These are phyloP conservation scores for Candida sakaeoensis DNA, from an alignment of 805 yeast species.

Conservation along the genomic window DNA sequence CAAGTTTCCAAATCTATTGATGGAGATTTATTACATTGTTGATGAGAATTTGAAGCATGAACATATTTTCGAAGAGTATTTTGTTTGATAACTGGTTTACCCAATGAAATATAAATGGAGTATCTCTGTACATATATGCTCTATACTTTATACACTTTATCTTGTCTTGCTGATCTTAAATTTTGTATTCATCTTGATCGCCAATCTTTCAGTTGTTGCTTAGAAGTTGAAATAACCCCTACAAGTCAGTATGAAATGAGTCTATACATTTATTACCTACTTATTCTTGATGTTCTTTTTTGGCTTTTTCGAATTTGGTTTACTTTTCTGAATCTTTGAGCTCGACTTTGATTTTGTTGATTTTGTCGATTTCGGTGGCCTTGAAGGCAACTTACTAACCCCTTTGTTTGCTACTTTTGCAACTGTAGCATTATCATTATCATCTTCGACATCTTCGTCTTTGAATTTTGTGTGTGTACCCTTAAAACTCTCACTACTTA, in stretches of 20 bases:
- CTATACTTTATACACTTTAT: too few species aligned
- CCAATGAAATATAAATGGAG: conserved; percentile 1
- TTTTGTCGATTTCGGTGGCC: conserved; percentile 1
- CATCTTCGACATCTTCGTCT: conserved; percentile 11
- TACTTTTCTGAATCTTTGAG: neutral
- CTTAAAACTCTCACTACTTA: conserved; percentile 32
- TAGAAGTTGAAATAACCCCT: too few species aligned
- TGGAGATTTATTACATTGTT: conserved; percentile 69
- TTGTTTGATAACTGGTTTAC: conserved; percentile 7
- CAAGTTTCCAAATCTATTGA: conserved; percentile 74
- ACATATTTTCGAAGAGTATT: conserved; percentile 47
- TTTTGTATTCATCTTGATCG: too few species aligned
- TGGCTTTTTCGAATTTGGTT: conserved; percentile 1
- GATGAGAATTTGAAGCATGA: conserved; percentile 58
- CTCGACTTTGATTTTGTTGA: conserved; percentile 3
- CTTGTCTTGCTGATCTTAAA: too few species aligned
- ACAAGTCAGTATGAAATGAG: too few species aligned
- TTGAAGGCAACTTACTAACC: neutral
- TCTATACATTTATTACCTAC: too few species aligned
- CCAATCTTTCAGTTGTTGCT: too few species aligned
- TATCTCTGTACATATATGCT: too few species aligned
- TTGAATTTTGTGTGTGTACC: conserved; percentile 38
- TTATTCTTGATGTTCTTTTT: conserved; percentile 3
- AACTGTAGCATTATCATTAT: neutral
- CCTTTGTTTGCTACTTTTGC: conserved; percentile 3